Base-by-base conservation (phyloP, 2,329 filamentous ascomycete genomes). In the Penicillium decumbens region DNA sequence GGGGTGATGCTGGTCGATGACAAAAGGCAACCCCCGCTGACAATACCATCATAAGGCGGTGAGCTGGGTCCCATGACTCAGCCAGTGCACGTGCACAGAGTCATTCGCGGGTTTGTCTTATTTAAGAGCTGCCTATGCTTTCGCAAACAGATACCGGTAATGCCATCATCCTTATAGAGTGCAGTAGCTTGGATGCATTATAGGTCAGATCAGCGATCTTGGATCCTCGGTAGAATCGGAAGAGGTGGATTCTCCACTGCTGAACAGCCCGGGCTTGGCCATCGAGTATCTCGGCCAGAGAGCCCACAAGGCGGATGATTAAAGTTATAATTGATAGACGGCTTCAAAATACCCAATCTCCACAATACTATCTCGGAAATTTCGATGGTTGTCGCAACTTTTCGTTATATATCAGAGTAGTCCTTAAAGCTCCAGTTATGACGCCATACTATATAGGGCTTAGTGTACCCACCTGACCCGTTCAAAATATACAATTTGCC, bases 11-110 rank as follows among this genome's bases (percentile, higher is more conserved):
- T 54, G 49, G 51, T 56, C 53, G 63, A 62, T 62, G 62, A 62
- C 56, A 60, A 64, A 62, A 60, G 55, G 53, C 51, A 56, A 55
- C 57, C 59, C 58, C 59, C 59, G 57, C 58, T 61, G 58, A 61
- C 56, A 56, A 59, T 57, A 59, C 55, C 51, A 60, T 60, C 53
- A 52, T 46, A 56, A 50, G 58, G 57, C 58, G 58, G 58, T 60
- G 55, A 60, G 55, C 55, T 49, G 27, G 18, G 33, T 37, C 33
- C 33, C 33, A 20, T 37, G 33, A 37, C 33, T 37, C 33, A 37
- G 47, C 41, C 20, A 50, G 10, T n/a, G 56, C 55, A 59, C 53
- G 51, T 56, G 54, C 41, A 43, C 27, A 43, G 10, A 24, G 46
- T 55, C 52, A 57, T 32, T 50, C 49, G 39, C 44, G 9, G 2